These are phyloP conservation scores for Naegleria fowleri DNA, from an alignment of 208 protist species.

Conservation along the genomic window DNA sequence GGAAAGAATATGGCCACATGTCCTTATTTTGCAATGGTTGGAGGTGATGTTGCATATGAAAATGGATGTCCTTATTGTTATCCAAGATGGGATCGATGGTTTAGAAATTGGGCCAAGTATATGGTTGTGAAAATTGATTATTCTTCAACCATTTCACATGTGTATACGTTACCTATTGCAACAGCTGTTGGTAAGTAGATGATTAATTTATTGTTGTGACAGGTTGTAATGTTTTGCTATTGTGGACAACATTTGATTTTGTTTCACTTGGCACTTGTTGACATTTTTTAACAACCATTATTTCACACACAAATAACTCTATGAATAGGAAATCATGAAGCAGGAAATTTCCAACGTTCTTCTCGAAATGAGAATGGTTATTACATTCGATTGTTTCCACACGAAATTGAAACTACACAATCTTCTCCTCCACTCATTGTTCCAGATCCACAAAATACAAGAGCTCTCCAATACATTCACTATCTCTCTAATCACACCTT, in stretches of 20 bases:
- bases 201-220: no score
- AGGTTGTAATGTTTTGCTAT: no score
- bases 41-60: conserved; percentile 1
- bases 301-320: no score
- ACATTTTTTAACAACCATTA: no score
- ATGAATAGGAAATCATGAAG: conserved; percentile 6
- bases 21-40: not conserved
- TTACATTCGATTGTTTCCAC: not conserved
- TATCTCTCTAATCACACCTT: not conserved
- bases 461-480: not conserved
- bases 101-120: not conserved
- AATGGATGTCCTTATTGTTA: not conserved
- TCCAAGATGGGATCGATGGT: not conserved
- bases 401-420: not conserved
- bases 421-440: not conserved
- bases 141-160: not conserved
- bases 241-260: no score
- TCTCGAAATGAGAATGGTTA: not conserved
- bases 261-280: no score
- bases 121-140: not conserved
- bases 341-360: not conserved
- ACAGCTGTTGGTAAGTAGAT: not conserved
- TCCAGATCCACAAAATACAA: not conserved
- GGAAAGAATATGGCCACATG: not conserved
- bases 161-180: not conserved